Evolutionary conservation across 2,329 filamentous ascomycete species (phyloP).

Genomic region (Colletotrichum godetiae): DNA sequence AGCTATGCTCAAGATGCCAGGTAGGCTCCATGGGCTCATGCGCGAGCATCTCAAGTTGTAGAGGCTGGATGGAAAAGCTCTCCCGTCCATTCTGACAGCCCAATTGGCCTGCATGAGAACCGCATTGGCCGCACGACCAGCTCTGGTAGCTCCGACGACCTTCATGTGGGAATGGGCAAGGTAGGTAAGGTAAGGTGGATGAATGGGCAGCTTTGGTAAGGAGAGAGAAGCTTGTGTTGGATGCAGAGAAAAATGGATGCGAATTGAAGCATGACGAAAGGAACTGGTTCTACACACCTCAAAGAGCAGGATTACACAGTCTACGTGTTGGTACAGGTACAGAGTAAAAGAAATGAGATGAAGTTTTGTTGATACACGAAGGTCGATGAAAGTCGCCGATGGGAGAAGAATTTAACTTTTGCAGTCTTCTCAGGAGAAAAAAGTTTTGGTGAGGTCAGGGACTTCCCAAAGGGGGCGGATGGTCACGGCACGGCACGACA

Average conservation of each 20-base stretch:
- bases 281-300: constrained; percentile 26
- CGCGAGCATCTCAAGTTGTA: constrained; percentile 1
- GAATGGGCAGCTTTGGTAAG: not conserved
- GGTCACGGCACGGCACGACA: constrained; percentile 11
- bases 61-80: constrained; percentile 1
- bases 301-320: constrained; percentile 32
- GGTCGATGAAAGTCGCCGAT: constrained; percentile 19
- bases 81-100: not conserved
- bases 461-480: constrained; percentile 8
- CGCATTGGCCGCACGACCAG: not conserved
- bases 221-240: not conserved
- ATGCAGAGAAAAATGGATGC: not conserved
- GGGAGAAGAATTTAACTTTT: constrained; percentile 14
- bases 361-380: constrained; percentile 43
- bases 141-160: constrained; percentile 8
- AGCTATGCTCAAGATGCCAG: constrained; percentile 25
- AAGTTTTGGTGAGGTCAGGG: constrained; percentile 36
- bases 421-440: constrained; percentile 7
- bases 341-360: constrained; percentile 53
- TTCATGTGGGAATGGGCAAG: constrained; percentile 2
- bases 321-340: constrained; percentile 16
- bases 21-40: constrained; percentile 1
- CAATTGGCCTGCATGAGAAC: constrained; percentile 20
- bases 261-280: constrained; percentile 7
- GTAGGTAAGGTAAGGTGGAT: not conserved